A percentile compares a stretch with the other conserved stretches of the same genome.
Evolutionary conservation across 441 rosid genomes (phyloP).

Genomic region (Euphorbia schlechtendalii): DNA sequence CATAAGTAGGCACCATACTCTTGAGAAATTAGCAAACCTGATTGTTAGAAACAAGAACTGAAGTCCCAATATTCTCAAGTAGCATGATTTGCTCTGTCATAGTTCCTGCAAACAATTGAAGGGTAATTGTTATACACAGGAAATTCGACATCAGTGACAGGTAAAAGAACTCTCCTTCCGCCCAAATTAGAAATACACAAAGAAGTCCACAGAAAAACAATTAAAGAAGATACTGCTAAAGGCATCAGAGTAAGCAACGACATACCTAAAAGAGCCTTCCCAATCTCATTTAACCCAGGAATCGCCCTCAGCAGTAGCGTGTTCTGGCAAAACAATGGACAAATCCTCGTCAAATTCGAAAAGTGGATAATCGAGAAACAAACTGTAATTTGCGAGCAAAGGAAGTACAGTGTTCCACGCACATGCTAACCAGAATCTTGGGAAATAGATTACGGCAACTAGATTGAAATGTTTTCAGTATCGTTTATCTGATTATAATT

Average conservation of each 20-base stretch:
- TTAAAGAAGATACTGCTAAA: no score
- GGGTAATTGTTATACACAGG: slow-evolving; percentile 3
- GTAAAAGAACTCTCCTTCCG: neutral
- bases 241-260: no score
- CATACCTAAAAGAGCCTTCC: slow-evolving; percentile 70
- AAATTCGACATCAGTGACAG: slow-evolving; percentile 1
- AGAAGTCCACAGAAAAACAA: no score
- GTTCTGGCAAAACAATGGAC: slow-evolving; percentile 43
- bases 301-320: slow-evolving; percentile 77
- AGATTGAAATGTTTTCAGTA: neutral
- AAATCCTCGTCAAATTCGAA: neutral
- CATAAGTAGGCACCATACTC: neutral
- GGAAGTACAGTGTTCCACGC: no score
- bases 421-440: neutral
- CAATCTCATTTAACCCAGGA: slow-evolving; percentile 80
- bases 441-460: neutral
- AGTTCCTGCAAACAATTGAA: slow-evolving; percentile 42
- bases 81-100: slow-evolving; percentile 91
- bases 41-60: slow-evolving; percentile 77
- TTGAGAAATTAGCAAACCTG: slow-evolving; percentile 37
- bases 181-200: neutral
- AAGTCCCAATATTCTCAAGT: slow-evolving; percentile 94
- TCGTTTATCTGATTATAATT: neutral
- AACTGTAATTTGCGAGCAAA: neutral
- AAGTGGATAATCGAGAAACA: neutral